Evolutionary conservation across 805 yeast genomes (phyloP), one percentile per base, ranked within the genome.

Genomic region (Kazachstania africana): DNA sequence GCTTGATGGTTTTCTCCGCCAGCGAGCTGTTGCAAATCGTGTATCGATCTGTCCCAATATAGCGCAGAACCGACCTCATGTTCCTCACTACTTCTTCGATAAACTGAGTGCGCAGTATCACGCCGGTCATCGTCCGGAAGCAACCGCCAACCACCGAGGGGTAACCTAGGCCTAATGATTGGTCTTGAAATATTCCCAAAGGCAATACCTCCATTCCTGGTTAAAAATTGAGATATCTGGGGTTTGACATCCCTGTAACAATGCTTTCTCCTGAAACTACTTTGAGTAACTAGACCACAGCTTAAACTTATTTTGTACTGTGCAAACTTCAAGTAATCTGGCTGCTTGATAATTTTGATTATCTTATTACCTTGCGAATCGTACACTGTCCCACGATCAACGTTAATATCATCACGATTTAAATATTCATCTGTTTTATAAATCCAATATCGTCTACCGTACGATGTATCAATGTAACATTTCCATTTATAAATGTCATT

Each of bases 391-490:
- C 59, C 54, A 16, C 43, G 33, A 8, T 47, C 43, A 15, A 47
- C 47, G 26, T 35, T 31, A 1, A 55, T 37, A 39, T 60, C 59
- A 16, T 50, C 64, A 6, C 53, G 52, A 34, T 61, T 61, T 21
- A 45, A 28, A 16, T 36, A 43, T 3, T 43, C 47, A 31, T 59
- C 62, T 12, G 61, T 55, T 46, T 67, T 71, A 53, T 74, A 78
- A 12, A 84, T 52, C 94, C 95, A 84, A 9, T 82, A 76, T 38
- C 95, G 65, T 38, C 94, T 64, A 4, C 94, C 93, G 44, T 48
- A 61, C 16, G 61, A 64, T 39, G 53, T 45, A 38, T 51, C 59
- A 6, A 54, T 37, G 38, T 49, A 54, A 33, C 59, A 54, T 35
- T 44, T 49, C 59, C 59, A 54, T 27, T 44, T 53, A 4, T 48